Conservation (phyloP, 805 yeast genomes). For the Saturnispora serradocipensis region DNA sequence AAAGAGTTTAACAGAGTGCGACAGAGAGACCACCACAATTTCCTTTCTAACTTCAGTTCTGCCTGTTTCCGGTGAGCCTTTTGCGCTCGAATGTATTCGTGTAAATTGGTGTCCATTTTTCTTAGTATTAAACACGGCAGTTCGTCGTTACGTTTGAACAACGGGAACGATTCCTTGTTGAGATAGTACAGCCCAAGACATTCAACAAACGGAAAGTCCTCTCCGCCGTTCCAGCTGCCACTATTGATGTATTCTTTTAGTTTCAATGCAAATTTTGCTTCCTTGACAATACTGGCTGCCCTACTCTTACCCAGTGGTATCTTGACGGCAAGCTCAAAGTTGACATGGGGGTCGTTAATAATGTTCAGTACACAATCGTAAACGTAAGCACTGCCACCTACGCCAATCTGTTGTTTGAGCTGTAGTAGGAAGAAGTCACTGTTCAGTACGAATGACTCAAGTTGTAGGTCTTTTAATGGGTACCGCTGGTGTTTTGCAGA, state of each 20-base stretch:
- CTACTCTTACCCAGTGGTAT: conserved; percentile 23
- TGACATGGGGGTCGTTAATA: conserved; percentile 2
- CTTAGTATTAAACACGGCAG: conserved; percentile 24
- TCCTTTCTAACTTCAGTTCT: conserved; percentile 17
- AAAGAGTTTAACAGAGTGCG: conserved; percentile 22
- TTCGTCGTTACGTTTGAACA: conserved; percentile 19
- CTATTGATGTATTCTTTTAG: conserved; percentile 16
- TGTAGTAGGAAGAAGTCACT: conserved; percentile 15
- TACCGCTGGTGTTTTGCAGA: conserved; percentile 8
- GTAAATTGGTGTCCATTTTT: conserved; percentile 23
- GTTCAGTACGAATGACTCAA: conserved; percentile 18
- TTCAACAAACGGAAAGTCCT: conserved; percentile 20
- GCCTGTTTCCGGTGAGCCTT: conserved; percentile 1
- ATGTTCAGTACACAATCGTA: conserved; percentile 16
- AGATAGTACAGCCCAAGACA: conserved; percentile 24
- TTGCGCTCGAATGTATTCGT: conserved; percentile 15
- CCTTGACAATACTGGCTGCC: conserved; percentile 20
- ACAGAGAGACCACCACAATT: conserved; percentile 28
- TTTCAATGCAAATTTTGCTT: conserved; percentile 18
- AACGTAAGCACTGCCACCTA: conserved; percentile 26
- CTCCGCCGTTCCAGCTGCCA: conserved; percentile 7
- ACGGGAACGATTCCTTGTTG: conserved; percentile 17
- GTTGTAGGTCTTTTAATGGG: conserved; percentile 11
- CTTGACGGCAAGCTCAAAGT: conserved; percentile 21
- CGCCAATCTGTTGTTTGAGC: conserved; percentile 17